Evolutionary conservation across 768 basidiomycete genomes (phyloP).

Genomic region (Hydnum rufescens): DNA sequence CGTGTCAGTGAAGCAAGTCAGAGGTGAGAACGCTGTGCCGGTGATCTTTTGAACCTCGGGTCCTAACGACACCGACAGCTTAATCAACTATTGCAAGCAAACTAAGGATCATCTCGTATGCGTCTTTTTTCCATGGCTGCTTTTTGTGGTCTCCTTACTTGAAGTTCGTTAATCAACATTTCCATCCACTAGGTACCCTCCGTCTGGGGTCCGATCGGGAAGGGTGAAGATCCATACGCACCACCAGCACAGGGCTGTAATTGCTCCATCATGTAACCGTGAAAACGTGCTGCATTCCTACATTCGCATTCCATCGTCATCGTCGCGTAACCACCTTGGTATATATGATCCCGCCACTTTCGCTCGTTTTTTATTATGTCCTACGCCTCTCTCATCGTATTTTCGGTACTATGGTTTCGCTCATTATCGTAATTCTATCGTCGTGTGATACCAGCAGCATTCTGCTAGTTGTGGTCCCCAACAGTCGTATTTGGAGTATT

Average conservation of each 20-base stretch:
- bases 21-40: constrained; percentile 31
- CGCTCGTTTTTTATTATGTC: too few relatives aligned
- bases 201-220: constrained; percentile 91
- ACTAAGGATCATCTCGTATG: constrained; percentile 78
- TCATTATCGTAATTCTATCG: too few relatives aligned
- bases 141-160: constrained; percentile 11
- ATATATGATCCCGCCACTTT: too few relatives aligned
- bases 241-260: constrained; percentile 46
- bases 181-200: constrained; percentile 50
- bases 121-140: constrained; percentile 1
- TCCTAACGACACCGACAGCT: constrained; percentile 24
- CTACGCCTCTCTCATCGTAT: too few relatives aligned
- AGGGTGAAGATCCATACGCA: constrained; percentile 82
- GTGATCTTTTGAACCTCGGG: background rate
- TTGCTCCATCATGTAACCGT: constrained; percentile 36
- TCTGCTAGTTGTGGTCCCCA: too few relatives aligned
- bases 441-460: too few relatives aligned
- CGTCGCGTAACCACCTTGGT: too few relatives aligned
- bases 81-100: constrained; percentile 86
- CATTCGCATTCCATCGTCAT: background rate
- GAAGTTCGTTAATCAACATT: constrained; percentile 3
- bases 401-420: too few relatives aligned
- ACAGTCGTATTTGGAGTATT: too few relatives aligned
- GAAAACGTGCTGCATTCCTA: background rate
- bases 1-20: constrained; percentile 81